Conservation (phyloP, 768 basidiomycete species). For the Steccherinum ochraceum region DNA sequence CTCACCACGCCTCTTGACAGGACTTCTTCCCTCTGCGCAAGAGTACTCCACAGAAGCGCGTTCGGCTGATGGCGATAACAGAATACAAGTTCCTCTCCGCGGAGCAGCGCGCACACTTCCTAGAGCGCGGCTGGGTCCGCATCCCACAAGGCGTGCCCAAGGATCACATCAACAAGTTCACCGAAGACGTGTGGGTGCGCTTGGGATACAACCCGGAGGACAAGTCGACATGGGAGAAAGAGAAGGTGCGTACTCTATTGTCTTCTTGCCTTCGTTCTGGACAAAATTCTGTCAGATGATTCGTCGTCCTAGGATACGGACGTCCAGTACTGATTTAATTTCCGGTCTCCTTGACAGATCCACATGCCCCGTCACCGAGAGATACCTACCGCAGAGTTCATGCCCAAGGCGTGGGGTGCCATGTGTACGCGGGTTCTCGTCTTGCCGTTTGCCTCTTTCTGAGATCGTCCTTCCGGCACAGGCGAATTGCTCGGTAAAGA, state of each 20-base stretch:
- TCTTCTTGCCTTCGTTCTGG: no score
- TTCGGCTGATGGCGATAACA: slow-evolving; percentile 8
- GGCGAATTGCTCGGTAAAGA: slow-evolving; percentile 31
- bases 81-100: slow-evolving; percentile 17
- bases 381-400: slow-evolving; percentile 20
- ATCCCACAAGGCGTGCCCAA: slow-evolving; percentile 26
- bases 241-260: slow-evolving; percentile 17
- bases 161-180: slow-evolving; percentile 23
- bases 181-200: slow-evolving; percentile 27
- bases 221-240: slow-evolving; percentile 27
- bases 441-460: neutral
- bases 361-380: slow-evolving; percentile 28
- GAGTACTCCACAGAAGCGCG: no score
- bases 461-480: slow-evolving; percentile 1
- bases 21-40: neutral
- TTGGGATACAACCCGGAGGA: slow-evolving; percentile 28
- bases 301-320: no score
- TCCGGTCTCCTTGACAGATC: no score
- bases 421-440: slow-evolving; percentile 16
- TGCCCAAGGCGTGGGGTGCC: slow-evolving; percentile 21
- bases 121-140: slow-evolving; percentile 27
- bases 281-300: no score
- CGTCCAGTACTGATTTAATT: no score
- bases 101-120: slow-evolving; percentile 28
- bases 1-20: neutral